Evolutionary conservation across 192 early-diverging fungal species (phyloP).

Genomic region (Rhizophagus sp.): DNA sequence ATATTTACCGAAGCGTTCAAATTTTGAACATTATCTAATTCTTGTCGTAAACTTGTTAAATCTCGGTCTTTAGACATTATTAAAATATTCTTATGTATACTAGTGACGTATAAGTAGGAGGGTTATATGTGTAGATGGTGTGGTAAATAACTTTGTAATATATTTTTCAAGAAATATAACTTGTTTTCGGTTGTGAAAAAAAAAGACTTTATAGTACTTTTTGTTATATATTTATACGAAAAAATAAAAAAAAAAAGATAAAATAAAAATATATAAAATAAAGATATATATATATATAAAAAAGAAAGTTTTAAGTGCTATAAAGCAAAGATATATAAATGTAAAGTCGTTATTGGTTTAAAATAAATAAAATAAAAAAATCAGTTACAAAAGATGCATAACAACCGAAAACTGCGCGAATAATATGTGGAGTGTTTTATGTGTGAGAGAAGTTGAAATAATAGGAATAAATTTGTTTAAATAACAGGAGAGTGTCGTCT

Average conservation of each 20-base stretch:
- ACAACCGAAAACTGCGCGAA: neutral
- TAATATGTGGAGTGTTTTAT: neutral
- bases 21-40: constrained; percentile 3
- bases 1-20: neutral
- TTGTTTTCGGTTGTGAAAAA: too few relatives aligned
- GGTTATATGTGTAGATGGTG: neutral
- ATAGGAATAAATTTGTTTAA: neutral
- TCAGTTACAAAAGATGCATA: neutral
- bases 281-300: too few relatives aligned
- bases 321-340: too few relatives aligned
- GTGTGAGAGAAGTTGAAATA: neutral
- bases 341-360: too few relatives aligned
- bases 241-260: too few relatives aligned
- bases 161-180: neutral
- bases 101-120: neutral
- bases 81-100: neutral
- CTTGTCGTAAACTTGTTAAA: neutral
- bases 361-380: too few relatives aligned
- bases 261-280: too few relatives aligned
- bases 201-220: too few relatives aligned
- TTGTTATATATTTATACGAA: too few relatives aligned
- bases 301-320: too few relatives aligned
- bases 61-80: neutral
- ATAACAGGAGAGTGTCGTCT: neutral
- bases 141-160: neutral